Evolutionary conservation across 139 green algal genomes (phyloP).

Genomic region (Pycnococcus provasolii): DNA sequence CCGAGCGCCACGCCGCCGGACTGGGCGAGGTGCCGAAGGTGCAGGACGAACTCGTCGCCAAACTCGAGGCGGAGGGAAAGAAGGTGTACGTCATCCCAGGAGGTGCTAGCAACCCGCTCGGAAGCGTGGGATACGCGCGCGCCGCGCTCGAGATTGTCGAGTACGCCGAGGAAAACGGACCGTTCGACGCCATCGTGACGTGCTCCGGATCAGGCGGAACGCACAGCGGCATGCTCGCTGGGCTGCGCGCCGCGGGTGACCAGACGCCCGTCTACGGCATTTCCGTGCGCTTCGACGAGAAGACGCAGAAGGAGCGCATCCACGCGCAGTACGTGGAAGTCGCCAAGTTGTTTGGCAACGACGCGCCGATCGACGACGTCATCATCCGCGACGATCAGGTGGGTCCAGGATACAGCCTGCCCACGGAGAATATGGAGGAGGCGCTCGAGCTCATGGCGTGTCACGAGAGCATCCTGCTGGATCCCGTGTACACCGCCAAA

Average conservation of each 20-base stretch:
- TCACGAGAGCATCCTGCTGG: constrained; percentile 3
- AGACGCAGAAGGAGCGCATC: not conserved
- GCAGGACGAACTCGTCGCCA: not conserved
- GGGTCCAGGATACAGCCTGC: constrained; percentile 1
- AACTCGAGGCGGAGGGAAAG: not conserved
- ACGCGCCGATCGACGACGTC: not conserved
- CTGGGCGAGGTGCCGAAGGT: not conserved
- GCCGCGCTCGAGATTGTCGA: constrained; percentile 1
- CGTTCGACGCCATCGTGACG: constrained; percentile 7
- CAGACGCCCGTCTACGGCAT: not conserved
- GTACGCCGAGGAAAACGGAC: not conserved
- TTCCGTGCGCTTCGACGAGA: not conserved
- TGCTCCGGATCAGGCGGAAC: constrained; percentile 1
- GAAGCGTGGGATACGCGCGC: not conserved
- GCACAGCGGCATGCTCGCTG: not conserved
- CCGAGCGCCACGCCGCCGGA: not conserved
- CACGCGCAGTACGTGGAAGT: not conserved
- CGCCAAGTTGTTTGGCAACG: not conserved
- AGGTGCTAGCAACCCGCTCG: not conserved
- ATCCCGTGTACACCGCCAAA: constrained; percentile 16
- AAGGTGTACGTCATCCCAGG: not conserved
- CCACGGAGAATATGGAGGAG: not conserved
- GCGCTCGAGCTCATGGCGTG: constrained; percentile 1
- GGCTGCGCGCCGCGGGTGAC: not conserved
- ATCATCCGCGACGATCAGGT: not conserved